Base-by-base conservation (phyloP, 176 grass and related monocot species). In the Juncus effusus region DNA sequence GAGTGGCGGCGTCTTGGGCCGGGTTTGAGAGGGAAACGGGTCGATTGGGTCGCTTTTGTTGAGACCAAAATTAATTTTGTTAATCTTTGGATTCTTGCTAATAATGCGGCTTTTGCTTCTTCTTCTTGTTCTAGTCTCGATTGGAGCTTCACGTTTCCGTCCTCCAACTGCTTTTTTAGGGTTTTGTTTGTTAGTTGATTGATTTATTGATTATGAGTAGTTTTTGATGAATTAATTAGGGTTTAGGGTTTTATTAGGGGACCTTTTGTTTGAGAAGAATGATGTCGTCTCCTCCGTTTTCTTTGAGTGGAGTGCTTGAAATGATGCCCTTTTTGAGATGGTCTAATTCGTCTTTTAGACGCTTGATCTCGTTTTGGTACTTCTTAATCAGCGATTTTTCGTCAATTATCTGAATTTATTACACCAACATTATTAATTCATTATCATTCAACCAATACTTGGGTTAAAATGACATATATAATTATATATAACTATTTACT, bases 321-420 rank as follows among this genome's bases (percentile, higher is more conserved):
- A 94, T 65, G 78, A 99, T 99, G 76, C 95, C 95, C 83, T 78
- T 94, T 81, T 99, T 99, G 61, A 99, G 64, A 47, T 87, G 89
- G 64, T 99, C 95, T 74, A 99, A 60, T 64, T 99, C 95, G 75
- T 94, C 85, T 63, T 99, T 99, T 56, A 99, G 82, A 77, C 83
- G 78, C 45, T 81, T 79, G 61, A 99, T 99, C 81, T 99, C 95
- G 85, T 82, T 94, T 79, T 94, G 95, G 40, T 99, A 99, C 45
- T 99, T 99, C 76, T 99, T 99, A 84, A 99, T 99, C 73, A 99
- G 84, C 74, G 95, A 99, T 70, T 99, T 99, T 60, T 99, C 95
- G 89, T 94, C 95, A 40, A 99, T 82, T 78, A 99, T 99, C 89
- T 99, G 78, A 63, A 69, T 54, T 78, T 28, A 28, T 28, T 28